phyloP scores from a whole-genome alignment of 1,284 basidiomycete species.

The Pterulicium gracile region DNA sequence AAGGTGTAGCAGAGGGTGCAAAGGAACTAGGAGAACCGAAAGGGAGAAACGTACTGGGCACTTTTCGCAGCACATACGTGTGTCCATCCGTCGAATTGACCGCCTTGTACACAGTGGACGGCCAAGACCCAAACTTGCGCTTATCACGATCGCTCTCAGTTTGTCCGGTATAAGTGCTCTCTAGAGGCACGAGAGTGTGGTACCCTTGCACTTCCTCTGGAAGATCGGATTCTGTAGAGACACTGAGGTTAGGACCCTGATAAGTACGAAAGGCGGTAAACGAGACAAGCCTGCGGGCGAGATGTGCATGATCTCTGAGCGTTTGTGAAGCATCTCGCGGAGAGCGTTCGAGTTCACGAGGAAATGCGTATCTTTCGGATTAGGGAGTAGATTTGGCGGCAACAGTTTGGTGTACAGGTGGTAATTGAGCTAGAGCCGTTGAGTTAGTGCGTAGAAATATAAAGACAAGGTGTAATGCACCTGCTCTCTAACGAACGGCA shows the following conservation, averaged over 20 bases:
- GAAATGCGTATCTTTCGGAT: slow-evolving; percentile 48
- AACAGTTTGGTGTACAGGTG: slow-evolving; percentile 75
- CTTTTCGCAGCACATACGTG: slow-evolving; percentile 69
- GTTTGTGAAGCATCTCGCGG: slow-evolving; percentile 71
- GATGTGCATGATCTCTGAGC: slow-evolving; percentile 63
- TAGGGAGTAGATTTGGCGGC: slow-evolving; percentile 40
- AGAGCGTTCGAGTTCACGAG: slow-evolving; percentile 51
- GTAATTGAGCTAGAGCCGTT: slow-evolving; percentile 63
- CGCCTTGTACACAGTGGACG: slow-evolving; percentile 78
- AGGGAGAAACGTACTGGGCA: slow-evolving; percentile 61
- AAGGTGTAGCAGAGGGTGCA: no score
- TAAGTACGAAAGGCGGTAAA: slow-evolving; percentile 16
- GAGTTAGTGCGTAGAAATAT: slow-evolving; percentile 2
- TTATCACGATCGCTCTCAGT: slow-evolving; percentile 58
- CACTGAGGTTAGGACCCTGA: slow-evolving; percentile 30
- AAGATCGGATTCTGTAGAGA: slow-evolving; percentile 24
- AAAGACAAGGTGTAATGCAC: slow-evolving; percentile 29
- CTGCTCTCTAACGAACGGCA: slow-evolving; percentile 50
- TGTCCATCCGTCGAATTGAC: slow-evolving; percentile 71
- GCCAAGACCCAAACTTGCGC: slow-evolving; percentile 34
- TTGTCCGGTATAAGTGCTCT: slow-evolving; percentile 36
- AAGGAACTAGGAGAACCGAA: neutral
- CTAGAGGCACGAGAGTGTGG: slow-evolving; percentile 78
- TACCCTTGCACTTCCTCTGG: slow-evolving; percentile 90
- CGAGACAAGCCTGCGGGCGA: slow-evolving; percentile 6